These are phyloP conservation scores for Botryosphaeria dothidea DNA, from an alignment of 2,329 filamentous ascomycete genomes.

Conservation along the genomic window DNA sequence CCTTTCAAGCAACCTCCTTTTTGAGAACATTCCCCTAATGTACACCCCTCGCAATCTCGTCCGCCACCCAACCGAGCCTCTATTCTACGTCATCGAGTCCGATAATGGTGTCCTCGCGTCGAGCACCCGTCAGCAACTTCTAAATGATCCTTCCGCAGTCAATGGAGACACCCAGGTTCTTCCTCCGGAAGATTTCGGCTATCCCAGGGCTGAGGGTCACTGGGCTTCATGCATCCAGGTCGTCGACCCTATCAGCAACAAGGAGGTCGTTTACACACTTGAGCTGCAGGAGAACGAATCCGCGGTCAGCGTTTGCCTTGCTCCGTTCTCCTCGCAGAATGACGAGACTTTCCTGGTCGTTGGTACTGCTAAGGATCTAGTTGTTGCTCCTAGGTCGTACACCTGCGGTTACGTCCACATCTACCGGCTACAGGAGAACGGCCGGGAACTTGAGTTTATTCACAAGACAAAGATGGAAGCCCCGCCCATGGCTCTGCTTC, in stretches of 20 bases:
- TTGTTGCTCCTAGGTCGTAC: constrained; percentile 73
- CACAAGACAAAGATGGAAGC: constrained; percentile 94
- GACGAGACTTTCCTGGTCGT: constrained; percentile 91
- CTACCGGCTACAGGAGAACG: constrained; percentile 84
- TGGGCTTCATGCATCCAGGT: constrained; percentile 97
- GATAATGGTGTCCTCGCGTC: constrained; percentile 89
- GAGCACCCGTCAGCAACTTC: constrained; percentile 71
- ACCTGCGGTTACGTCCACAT: constrained; percentile 85
- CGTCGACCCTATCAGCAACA: constrained; percentile 74
- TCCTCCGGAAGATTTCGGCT: constrained; percentile 82
- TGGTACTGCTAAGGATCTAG: constrained; percentile 89
- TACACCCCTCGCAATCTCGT: constrained; percentile 90
- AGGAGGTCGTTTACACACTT: constrained; percentile 73
- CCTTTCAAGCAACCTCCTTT: constrained; percentile 79
- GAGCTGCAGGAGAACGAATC: constrained; percentile 89
- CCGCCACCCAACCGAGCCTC: constrained; percentile 80
- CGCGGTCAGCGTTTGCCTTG: constrained; percentile 80
- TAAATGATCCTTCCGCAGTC: constrained; percentile 62
- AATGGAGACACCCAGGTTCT: constrained; percentile 52
- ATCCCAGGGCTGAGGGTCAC: constrained; percentile 77
- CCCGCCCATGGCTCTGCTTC: constrained; percentile 84
- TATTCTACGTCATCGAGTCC: constrained; percentile 92
- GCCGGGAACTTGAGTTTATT: constrained; percentile 87
- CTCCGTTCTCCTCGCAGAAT: constrained; percentile 85
- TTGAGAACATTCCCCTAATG: constrained; percentile 80